Base-by-base conservation (phyloP, 768 basidiomycete species). In the Mycena metata region DNA sequence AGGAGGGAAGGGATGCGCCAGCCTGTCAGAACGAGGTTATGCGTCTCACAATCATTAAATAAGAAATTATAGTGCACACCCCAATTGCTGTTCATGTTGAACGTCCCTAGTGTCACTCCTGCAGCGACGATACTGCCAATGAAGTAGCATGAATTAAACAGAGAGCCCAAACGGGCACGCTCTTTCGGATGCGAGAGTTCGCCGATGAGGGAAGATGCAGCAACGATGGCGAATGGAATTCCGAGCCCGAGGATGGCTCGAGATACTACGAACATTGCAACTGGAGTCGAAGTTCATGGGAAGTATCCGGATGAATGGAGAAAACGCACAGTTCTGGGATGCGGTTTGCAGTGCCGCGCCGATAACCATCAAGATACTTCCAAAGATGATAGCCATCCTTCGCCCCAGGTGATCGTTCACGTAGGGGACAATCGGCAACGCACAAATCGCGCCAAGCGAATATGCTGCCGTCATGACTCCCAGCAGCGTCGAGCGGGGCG, bases 141-240 rank as follows among this genome's bases (percentile, higher is more conserved):
- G 75, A 88, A 89, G 80, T 88, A 91, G 65, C 86, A 89, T 0
- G 88, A 82, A 76, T 89, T 90, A 80, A 88, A 90, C 1, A 89
- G 79, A 5, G 89, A 89, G 11, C 89, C 90, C 21, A 93, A 73
- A 8, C 86, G 84, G 2, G 88, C 89, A 56, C 91, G 88, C 78
- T 92, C 90, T 60, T 88, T 90, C 0, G 91, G 90, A 77, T 90
- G 88, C 0, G 90, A 86, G 17, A 92, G 81, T 76, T 93, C 91
- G 82, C 85, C 87, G 70, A 91, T 86, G 46, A 91, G 80, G 19
- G 90, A 87, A 0, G 91, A 90, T 3, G 90, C 89, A 19, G 87
- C 88, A 51, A 89, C 86, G 69, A 87, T 87, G 33, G 88, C 87
- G 71, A 91, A 87, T 0, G 86, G 84, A 36, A 89, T 87, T 4